These are phyloP conservation scores for Phytophthora palmivora DNA, from an alignment of 352 stramenopile genomes.

Conservation along the genomic window DNA sequence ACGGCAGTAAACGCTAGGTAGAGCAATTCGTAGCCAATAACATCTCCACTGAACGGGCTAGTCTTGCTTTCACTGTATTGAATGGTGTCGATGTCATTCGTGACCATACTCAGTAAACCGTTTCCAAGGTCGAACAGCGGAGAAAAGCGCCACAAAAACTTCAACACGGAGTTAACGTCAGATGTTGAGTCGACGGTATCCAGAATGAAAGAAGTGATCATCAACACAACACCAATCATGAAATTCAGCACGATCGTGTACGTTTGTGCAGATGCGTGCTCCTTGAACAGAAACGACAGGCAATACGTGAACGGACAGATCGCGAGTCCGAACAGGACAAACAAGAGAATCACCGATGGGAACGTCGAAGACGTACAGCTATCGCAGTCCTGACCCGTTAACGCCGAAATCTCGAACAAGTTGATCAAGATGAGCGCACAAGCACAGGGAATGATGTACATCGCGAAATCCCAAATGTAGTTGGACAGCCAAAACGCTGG, in stretches of 20 bases:
- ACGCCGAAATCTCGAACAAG: conserved; percentile 39
- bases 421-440: conserved; percentile 48
- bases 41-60: conserved; percentile 50
- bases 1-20: conserved; percentile 54
- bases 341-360: conserved; percentile 53
- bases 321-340: conserved; percentile 60
- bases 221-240: conserved; percentile 58
- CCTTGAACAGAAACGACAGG: conserved; percentile 65
- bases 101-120: conserved; percentile 34
- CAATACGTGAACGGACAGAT: conserved; percentile 65
- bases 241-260: conserved; percentile 74
- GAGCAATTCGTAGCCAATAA: conserved; percentile 57
- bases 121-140: conserved; percentile 55
- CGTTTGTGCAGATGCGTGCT: conserved; percentile 60
- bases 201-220: conserved; percentile 61
- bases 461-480: conserved; percentile 93
- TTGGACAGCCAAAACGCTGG: conserved; percentile 96
- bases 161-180: conserved; percentile 51
- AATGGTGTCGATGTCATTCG: conserved; percentile 26
- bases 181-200: conserved; percentile 46
- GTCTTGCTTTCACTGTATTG: conserved; percentile 4
- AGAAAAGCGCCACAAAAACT: conserved; percentile 74
- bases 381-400: conserved; percentile 54
- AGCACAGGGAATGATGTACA: conserved; percentile 83
- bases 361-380: conserved; percentile 51